Conservation (phyloP, 2,329 filamentous ascomycete species). For the Saccharata proteae region DNA sequence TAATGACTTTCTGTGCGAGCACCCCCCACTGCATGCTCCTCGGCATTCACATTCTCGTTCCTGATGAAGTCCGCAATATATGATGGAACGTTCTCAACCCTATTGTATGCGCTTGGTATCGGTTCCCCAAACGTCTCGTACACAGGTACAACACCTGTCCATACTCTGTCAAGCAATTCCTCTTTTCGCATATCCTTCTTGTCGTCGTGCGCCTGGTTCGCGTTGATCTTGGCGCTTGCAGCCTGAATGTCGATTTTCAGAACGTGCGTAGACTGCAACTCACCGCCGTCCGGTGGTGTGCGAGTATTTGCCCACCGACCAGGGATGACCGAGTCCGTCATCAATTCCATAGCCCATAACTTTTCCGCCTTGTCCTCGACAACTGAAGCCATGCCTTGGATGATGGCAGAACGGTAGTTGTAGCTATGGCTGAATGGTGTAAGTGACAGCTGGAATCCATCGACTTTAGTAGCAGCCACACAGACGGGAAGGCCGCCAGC, state of each 20-base stretch:
- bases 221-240: conserved; percentile 64
- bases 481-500: conserved; percentile 53
- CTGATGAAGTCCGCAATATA: conserved; percentile 47
- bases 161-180: conserved; percentile 39
- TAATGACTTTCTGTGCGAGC: too few species aligned
- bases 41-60: conserved; percentile 29
- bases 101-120: conserved; percentile 41
- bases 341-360: conserved; percentile 63
- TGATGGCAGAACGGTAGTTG: conserved; percentile 71
- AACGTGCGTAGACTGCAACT: conserved; percentile 65
- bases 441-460: conserved; percentile 68
- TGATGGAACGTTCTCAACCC: conserved; percentile 44
- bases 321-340: conserved; percentile 63
- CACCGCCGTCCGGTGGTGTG: conserved; percentile 56
- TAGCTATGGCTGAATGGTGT: conserved; percentile 73
- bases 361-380: conserved; percentile 60
- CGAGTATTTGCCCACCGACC: conserved; percentile 58
- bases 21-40: conserved; percentile 16
- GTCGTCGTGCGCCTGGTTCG: conserved; percentile 52
- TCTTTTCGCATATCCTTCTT: conserved; percentile 40
- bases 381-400: conserved; percentile 61
- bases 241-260: conserved; percentile 55
- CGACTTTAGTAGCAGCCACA: conserved; percentile 60
- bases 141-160: conserved; percentile 53
- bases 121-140: conserved; percentile 53